Evolutionary conservation across 129 eudicot genomes (phyloP).

Genomic region (Escallonia herrerae): DNA sequence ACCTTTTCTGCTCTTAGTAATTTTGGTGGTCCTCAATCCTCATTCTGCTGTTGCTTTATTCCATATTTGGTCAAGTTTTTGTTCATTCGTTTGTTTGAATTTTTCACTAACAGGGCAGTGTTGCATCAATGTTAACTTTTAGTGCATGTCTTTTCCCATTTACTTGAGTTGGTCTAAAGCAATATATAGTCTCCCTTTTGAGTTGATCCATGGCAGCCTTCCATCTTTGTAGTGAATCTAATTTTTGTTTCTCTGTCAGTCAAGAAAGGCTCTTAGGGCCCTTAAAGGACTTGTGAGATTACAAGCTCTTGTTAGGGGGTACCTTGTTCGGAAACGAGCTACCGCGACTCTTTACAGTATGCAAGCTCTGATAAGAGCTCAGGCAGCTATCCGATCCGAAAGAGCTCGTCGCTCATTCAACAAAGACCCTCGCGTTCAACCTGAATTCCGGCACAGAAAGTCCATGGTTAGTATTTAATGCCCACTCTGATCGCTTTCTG

Average conservation of each 20-base stretch:
- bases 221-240: neutral
- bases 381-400: constrained; percentile 51
- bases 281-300: constrained; percentile 82
- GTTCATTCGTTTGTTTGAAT: neutral
- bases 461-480: constrained; percentile 47
- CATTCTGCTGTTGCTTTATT: neutral
- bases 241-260: constrained; percentile 38
- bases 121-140: constrained; percentile 9
- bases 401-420: constrained; percentile 57
- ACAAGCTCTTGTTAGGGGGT: constrained; percentile 92
- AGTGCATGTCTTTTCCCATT: constrained; percentile 7
- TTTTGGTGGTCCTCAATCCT: constrained; percentile 2
- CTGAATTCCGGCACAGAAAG: constrained; percentile 46
- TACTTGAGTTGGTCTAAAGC: neutral
- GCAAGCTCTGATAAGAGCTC: constrained; percentile 94
- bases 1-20: neutral
- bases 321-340: constrained; percentile 74
- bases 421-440: constrained; percentile 33
- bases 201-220: neutral
- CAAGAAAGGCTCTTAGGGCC: constrained; percentile 83
- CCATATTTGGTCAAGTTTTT: neutral
- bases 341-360: constrained; percentile 88
- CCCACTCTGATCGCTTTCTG: neutral
- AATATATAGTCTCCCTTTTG: neutral
- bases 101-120: neutral